These are phyloP conservation scores for Theobroma cacao DNA, from an alignment of 345 rosid genomes.

Conservation along the genomic window DNA sequence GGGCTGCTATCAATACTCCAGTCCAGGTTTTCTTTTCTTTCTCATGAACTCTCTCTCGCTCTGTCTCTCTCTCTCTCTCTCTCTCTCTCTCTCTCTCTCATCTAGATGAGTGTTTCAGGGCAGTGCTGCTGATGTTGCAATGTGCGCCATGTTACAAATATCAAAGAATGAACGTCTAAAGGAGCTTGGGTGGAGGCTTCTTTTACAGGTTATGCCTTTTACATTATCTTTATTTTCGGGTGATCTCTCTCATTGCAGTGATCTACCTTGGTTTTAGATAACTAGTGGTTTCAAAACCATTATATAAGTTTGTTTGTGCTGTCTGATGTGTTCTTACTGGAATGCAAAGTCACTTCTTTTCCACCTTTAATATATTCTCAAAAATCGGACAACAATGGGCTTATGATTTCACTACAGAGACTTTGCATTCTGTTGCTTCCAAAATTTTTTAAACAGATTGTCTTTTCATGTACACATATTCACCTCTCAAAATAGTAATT, in stretches of 20 bases:
- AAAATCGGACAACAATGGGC: slow-evolving; percentile 30
- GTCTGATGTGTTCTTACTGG: not conserved
- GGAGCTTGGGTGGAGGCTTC: slow-evolving; percentile 87
- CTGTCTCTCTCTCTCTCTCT: slow-evolving; percentile 1
- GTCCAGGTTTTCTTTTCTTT: slow-evolving; percentile 60
- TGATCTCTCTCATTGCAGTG: not conserved
- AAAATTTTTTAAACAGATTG: not conserved
- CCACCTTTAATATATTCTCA: no score
- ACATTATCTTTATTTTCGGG: not conserved
- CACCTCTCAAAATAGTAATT: not conserved
- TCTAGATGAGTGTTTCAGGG: slow-evolving; percentile 49
- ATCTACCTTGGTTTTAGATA: not conserved
- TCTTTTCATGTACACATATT: not conserved
- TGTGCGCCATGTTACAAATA: slow-evolving; percentile 94
- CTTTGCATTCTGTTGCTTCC: not conserved
- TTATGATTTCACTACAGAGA: slow-evolving; percentile 17
- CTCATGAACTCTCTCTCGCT: not conserved
- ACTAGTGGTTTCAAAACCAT: not conserved
- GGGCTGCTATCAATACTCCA: slow-evolving; percentile 95
- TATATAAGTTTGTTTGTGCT: not conserved
- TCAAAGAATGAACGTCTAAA: slow-evolving; percentile 49
- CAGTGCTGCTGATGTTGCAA: slow-evolving; percentile 98
- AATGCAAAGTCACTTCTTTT: not conserved
- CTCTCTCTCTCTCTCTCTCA: slow-evolving; percentile 10
- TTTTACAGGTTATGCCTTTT: slow-evolving; percentile 63